phyloP scores from a whole-genome alignment of 257 asterid genomes.

The Perilla frutescens region DNA sequence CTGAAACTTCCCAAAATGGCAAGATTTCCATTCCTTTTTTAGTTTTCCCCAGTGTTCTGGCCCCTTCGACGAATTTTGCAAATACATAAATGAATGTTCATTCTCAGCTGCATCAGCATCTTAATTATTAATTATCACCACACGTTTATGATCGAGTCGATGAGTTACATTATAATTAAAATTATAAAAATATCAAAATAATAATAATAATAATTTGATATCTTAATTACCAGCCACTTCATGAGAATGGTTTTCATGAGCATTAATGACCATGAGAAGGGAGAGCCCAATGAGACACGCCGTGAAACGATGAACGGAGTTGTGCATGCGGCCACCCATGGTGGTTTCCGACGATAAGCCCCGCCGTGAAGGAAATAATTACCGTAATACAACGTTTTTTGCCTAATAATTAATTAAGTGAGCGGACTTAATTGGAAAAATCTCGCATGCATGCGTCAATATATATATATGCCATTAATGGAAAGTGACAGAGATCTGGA shows the following conservation, averaged over 20 bases:
- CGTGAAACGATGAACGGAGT: conserved; percentile 17
- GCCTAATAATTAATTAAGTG: no score
- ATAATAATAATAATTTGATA: background rate
- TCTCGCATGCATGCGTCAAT: background rate
- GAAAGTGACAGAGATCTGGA: background rate
- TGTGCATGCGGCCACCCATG: conserved; percentile 32
- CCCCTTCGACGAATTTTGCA: conserved; percentile 41
- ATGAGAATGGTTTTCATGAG: background rate
- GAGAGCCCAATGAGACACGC: conserved; percentile 36
- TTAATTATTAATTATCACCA: background rate
- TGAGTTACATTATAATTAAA: no score
- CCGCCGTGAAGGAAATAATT: background rate
- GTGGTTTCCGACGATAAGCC: background rate
- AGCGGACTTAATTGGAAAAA: background rate
- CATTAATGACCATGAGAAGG: conserved; percentile 32
- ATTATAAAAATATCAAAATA: background rate
- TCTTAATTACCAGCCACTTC: conserved; percentile 43
- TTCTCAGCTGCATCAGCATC: conserved; percentile 30
- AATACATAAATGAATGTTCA: conserved; percentile 50
- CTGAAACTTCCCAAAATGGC: conserved; percentile 58
- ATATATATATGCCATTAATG: background rate
- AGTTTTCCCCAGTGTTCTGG: conserved; percentile 68
- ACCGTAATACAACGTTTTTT: no score
- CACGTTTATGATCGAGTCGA: no score
- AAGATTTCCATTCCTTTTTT: conserved; percentile 50